phyloP scores from a whole-genome alignment of 169 alveolate species.

The Cryptosporidium tyzzeri region DNA sequence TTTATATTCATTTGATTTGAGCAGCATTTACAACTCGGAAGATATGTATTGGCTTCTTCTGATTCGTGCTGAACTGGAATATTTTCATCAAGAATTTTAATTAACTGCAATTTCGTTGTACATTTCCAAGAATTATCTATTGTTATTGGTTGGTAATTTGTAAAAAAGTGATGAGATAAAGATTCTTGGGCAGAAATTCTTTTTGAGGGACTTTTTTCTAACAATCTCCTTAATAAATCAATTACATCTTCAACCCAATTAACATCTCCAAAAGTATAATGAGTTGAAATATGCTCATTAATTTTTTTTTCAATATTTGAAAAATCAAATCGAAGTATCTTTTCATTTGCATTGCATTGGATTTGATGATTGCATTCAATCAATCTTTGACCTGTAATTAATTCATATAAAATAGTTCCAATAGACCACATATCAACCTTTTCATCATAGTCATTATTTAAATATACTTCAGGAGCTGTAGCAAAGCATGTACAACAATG shows the following conservation, averaged over 20 bases:
- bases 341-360: conserved; percentile 70
- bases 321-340: conserved; percentile 62
- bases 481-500: conserved; percentile 85
- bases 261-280: conserved; percentile 18
- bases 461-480: conserved; percentile 87
- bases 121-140: conserved; percentile 54
- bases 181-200: conserved; percentile 63
- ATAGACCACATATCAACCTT: conserved; percentile 88
- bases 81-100: conserved; percentile 51
- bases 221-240: conserved; percentile 41
- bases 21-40: conserved; percentile 46
- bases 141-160: not conserved
- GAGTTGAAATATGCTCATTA: conserved; percentile 7
- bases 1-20: conserved; percentile 2
- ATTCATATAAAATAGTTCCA: conserved; percentile 85
- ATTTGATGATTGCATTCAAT: conserved; percentile 77
- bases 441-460: conserved; percentile 83
- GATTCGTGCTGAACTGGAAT: conserved; percentile 36
- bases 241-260: conserved; percentile 55
- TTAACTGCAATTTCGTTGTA: conserved; percentile 14
- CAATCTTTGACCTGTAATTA: conserved; percentile 78
- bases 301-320: conserved; percentile 27
- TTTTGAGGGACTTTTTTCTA: conserved; percentile 65
- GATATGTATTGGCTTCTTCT: conserved; percentile 44
- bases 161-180: conserved; percentile 55